Conservation (phyloP, 768 basidiomycete genomes). For the Kwoniella europaea region DNA sequence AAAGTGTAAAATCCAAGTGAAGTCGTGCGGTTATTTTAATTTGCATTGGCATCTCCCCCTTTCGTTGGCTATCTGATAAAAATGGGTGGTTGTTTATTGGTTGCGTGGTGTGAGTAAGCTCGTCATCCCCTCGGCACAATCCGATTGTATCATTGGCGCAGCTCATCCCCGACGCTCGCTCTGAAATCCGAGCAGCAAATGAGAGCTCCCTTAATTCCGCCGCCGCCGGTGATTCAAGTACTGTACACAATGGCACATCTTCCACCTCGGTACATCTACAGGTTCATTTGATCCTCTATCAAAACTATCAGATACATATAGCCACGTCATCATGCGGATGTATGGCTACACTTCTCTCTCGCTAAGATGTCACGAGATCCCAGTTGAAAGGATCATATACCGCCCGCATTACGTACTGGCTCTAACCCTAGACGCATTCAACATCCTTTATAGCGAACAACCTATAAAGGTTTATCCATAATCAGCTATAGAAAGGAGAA, state of each 20-base stretch:
- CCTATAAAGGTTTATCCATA: not conserved
- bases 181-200: not conserved
- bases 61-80: constrained; percentile 8
- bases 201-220: not conserved
- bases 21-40: not conserved
- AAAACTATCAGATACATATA: too few relatives aligned
- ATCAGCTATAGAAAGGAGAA: not conserved
- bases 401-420: too few relatives aligned
- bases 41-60: not conserved
- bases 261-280: not conserved
- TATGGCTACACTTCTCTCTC: too few relatives aligned
- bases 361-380: too few relatives aligned
- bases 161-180: not conserved
- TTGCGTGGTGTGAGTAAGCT: constrained; percentile 1
- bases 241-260: not conserved
- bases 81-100: not conserved
- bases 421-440: not conserved
- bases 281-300: not conserved
- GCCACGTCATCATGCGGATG: too few relatives aligned
- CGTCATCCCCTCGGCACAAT: constrained; percentile 7
- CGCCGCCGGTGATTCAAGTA: not conserved
- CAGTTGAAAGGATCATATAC: too few relatives aligned
- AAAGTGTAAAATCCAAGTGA: not conserved
- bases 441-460: not conserved
- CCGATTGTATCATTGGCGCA: not conserved